Evolutionary conservation across 768 basidiomycete species (phyloP).

Genomic region (Mycena vitilis): DNA sequence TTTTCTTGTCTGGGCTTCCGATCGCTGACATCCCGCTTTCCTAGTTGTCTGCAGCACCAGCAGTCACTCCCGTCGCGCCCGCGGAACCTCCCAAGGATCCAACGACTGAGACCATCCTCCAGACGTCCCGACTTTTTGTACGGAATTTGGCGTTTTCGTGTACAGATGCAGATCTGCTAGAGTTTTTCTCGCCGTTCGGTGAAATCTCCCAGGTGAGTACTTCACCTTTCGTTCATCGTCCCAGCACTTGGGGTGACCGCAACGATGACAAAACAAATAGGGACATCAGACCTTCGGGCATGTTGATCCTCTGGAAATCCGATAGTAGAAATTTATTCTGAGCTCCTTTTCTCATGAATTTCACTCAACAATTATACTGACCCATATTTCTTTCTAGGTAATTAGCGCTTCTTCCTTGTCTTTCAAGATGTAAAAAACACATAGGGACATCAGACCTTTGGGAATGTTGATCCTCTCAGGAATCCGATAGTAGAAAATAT

Average conservation of each 20-base stretch:
- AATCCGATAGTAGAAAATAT: constrained; percentile 57
- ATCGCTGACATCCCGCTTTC: no score
- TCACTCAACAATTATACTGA: background rate
- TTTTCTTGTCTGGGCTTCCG: background rate
- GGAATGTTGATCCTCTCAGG: constrained; percentile 55
- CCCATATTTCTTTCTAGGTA: constrained; percentile 43
- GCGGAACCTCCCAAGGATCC: constrained; percentile 47
- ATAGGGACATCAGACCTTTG: constrained; percentile 53
- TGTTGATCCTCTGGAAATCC: constrained; percentile 72
- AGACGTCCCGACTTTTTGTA: no score
- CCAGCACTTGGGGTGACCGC: background rate
- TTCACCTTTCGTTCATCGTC: constrained; percentile 12
- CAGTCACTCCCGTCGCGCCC: constrained; percentile 11
- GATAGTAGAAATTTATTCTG: constrained; percentile 70
- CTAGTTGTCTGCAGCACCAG: constrained; percentile 24
- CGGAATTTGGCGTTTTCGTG: no score
- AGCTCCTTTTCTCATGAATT: no score
- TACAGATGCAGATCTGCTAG: constrained; percentile 30
- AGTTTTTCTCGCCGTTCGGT: no score
- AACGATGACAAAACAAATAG: constrained; percentile 63
- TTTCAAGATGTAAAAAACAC: constrained; percentile 46
- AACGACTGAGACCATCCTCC: constrained; percentile 51
- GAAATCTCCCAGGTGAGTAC: constrained; percentile 74
- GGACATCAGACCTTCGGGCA: constrained; percentile 75
- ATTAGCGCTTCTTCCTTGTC: constrained; percentile 24